These are phyloP conservation scores for Russula virescens DNA, from an alignment of 768 basidiomycete genomes.

Conservation along the genomic window DNA sequence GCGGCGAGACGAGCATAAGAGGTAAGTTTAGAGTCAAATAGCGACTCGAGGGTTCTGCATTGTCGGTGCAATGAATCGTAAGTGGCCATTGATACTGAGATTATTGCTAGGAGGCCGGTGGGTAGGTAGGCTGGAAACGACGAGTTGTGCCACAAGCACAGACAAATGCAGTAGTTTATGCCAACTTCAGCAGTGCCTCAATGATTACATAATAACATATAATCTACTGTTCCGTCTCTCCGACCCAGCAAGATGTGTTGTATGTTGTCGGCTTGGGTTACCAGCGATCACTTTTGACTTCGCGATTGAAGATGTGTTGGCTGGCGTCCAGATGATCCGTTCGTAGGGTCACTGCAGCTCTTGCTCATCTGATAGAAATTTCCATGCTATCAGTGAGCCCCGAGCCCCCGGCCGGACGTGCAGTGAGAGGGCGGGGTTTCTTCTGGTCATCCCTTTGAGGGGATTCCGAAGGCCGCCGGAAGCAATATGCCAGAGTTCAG, in stretches of 20 bases:
- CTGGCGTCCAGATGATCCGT: not conserved
- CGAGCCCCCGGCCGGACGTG: not conserved
- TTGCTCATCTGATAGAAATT: slow-evolving; percentile 4
- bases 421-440: not conserved
- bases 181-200: no score
- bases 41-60: slow-evolving; percentile 88
- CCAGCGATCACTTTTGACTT: slow-evolving; percentile 1
- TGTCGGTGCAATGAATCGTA: slow-evolving; percentile 90
- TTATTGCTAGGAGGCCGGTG: not conserved
- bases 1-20: slow-evolving; percentile 85
- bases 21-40: slow-evolving; percentile 87
- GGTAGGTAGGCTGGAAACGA: not conserved
- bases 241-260: not conserved
- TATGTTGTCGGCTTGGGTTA: not conserved
- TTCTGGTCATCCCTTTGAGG: not conserved
- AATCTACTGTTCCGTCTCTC: no score
- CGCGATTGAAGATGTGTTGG: slow-evolving; percentile 3
- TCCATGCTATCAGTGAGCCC: not conserved
- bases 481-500: not conserved
- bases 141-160: not conserved
- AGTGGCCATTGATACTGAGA: slow-evolving; percentile 48
- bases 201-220: slow-evolving; percentile 7
- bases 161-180: not conserved
- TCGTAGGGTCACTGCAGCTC: not conserved
- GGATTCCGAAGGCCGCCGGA: slow-evolving; percentile 2